Base-by-base conservation (phyloP, 768 basidiomycete genomes). In the Postia placenta region DNA sequence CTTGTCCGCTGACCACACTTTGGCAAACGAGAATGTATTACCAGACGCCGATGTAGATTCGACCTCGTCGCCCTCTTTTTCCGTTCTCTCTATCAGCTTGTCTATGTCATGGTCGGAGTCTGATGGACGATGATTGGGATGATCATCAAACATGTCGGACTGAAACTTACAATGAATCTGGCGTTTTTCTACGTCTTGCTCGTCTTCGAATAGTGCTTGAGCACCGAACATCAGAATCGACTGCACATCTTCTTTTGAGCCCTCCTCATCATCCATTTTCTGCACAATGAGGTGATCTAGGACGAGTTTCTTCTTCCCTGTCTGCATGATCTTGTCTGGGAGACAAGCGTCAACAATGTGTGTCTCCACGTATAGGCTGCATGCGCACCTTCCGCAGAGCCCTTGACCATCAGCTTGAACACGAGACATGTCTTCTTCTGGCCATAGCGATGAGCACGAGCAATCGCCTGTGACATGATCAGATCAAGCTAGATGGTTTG, bases 211-310 rank as follows among this genome's bases (percentile, higher is more conserved):
- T 9, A 98, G 72, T 0, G 86, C 81, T 64, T 85, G 80, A 11
- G 93, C 93, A 22, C 94, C 94, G 57, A 85, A 91, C 11, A 88
- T 86, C 14, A 97, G 76, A 52, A 96, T 92, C 2, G 87, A 89
- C 60, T 86, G 80, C n/a, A 97, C 74, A 57, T 95, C 84, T 55
- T 87, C 87, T 39, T 81, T 73, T 6, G 71, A 79, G 28, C 81
- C 82, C 39, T 87, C 88, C 42, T 78, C 79, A 47, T 91, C 87
- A 54, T 92, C 90, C 86, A 95, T 92, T 63, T 91, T 92, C 67
- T 96, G 89, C 19, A 97, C 94, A 55, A 97, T 94, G 14, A 97
- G 73, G 68, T 97, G 94, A 58, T 97, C 93, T 7, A 97, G 73
- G 12, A 92, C 85, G 24, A 97, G 77, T 65, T 97, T 97, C 74